A percentile compares a stretch with the other conserved stretches of the same genome.
These are phyloP conservation scores for Penicillium manginii DNA, from an alignment of 495 filamentous ascomycete species.

Conservation along the genomic window DNA sequence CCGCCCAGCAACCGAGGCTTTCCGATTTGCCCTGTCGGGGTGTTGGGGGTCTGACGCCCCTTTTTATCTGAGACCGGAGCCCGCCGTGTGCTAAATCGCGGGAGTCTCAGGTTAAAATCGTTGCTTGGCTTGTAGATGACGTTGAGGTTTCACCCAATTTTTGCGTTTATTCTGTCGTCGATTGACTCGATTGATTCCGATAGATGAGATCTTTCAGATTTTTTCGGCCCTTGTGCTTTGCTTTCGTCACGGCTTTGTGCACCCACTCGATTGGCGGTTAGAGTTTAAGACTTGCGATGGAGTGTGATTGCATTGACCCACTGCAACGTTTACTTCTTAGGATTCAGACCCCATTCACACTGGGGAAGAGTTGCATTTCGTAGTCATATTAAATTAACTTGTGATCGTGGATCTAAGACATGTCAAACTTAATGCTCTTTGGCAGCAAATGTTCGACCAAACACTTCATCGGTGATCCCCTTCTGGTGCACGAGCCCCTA, in stretches of 20 bases:
- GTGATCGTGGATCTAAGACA: neutral
- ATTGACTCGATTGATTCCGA: neutral
- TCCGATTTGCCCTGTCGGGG: constrained; percentile 31
- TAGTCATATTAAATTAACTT: neutral
- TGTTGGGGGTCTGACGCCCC: constrained; percentile 11
- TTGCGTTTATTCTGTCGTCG: constrained; percentile 4
- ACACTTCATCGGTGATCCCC: too few relatives aligned
- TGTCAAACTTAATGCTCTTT: neutral
- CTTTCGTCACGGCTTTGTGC: neutral
- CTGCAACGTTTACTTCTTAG: neutral
- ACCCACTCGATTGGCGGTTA: neutral
- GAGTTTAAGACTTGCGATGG: neutral
- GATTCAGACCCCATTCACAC: neutral
- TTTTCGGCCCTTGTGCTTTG: neutral
- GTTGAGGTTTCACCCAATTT: constrained; percentile 7
- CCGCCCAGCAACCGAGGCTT: constrained; percentile 29
- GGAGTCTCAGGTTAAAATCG: constrained; percentile 27
- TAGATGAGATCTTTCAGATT: neutral
- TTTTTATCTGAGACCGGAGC: constrained; percentile 30
- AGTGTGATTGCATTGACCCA: constrained; percentile 1
- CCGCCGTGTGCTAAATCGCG: constrained; percentile 26
- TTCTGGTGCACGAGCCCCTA: too few relatives aligned
- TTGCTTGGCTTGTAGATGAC: constrained; percentile 24
- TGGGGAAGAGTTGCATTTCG: constrained; percentile 4
- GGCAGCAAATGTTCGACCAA: too few relatives aligned